Evolutionary conservation across 129 eudicot genomes (phyloP), one percentile per base, ranked within the genome.

Genomic region (Flaveria sonorensis): DNA sequence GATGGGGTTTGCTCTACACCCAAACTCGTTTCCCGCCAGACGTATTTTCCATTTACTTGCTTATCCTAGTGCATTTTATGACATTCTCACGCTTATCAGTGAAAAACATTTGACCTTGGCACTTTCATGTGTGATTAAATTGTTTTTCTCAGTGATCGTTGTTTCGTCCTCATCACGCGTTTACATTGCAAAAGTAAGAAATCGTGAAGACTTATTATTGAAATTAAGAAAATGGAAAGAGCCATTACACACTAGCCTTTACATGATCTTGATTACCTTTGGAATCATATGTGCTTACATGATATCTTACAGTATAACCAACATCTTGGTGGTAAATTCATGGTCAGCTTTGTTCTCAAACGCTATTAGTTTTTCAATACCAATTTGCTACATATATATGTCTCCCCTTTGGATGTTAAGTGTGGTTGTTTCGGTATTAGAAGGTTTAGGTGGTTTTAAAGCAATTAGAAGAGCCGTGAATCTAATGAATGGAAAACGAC

Each of bases 371-470:
- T 0, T 70, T 16, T 10, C 82, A 0, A 57, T 53, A 12, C 71
- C 76, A 72, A 3, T 72, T 23, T 68, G 32, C 18, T 71, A 64
- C 76, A 3, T 56, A 23, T 66, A 71, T 59, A n/a, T 52, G 51
- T 32, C 51, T 52, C 56, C 65, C 76, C 4, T 71, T 18, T 71
- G 79, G 82, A 77, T 24, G 43, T 5, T 82, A 75, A 82, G 79
- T 71, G 40, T 72, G 24, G 56, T 56, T 47, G 85, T 81, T 76
- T 81, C 85, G 8, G 74, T 76, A 15, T 5, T 81, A 51, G 62
- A 73, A 47, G 77, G 70, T 50, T 51, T 26, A 15, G 19, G 70
- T 13, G 81, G 85, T 20, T 73, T 71, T 32, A 71, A 71, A 45
- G 78, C 82, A 26, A 77, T 82, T 26, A 69, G 70, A 62, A 64